Evolutionary conservation across 352 stramenopile species (phyloP), one percentile per base, ranked within the genome.

Genomic region (Phytophthora macrochlamydospora): DNA sequence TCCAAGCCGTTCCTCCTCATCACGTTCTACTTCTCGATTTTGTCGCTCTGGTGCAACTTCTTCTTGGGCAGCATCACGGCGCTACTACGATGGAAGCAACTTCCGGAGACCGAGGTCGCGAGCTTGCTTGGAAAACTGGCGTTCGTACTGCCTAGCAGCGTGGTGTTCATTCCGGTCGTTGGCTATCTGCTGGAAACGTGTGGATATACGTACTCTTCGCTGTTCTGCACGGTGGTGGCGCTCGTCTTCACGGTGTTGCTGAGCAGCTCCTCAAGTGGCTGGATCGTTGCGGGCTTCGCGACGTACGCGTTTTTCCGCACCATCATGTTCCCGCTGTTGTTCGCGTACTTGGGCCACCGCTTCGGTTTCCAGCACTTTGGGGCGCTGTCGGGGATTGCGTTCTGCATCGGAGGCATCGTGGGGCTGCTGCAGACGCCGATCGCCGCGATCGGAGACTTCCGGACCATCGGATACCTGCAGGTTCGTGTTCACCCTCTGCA

Each of bases 291-390:
- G 2, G 76, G 75, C 32, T 97, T 96, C 59, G 55, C 81, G 31
- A 71, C 80, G 3, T 96, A 97, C 65, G 76, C 85, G 3, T 75
- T 96, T 32, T 96, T 94, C 61, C 76, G 90, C 45, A 87, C 87
- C 51, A 90, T 93, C 71, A 74, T 96, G 30, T 97, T 92, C 57
- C 80, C 88, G 33, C 71, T 94, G 59, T 75, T 93, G 49, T 96
- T 96, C 63, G 83, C 85, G 48, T 93, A 89, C 31, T 53, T 97
- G 24, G 86, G 86, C 12, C 76, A 91, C 48, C 78, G 73, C 46
- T 89, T 97, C 38, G 90, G 90, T 30, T 96, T 95, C 71, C 79
- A 86, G 55, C 89, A 96, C 69, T 96, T 92, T 67, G 90, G 90
- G 12, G 80, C 91, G 29, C 67, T 96, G 32, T 83, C 81, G 29